Conservation (phyloP, 768 basidiomycete species). For the Mrakia blollopis region DNA sequence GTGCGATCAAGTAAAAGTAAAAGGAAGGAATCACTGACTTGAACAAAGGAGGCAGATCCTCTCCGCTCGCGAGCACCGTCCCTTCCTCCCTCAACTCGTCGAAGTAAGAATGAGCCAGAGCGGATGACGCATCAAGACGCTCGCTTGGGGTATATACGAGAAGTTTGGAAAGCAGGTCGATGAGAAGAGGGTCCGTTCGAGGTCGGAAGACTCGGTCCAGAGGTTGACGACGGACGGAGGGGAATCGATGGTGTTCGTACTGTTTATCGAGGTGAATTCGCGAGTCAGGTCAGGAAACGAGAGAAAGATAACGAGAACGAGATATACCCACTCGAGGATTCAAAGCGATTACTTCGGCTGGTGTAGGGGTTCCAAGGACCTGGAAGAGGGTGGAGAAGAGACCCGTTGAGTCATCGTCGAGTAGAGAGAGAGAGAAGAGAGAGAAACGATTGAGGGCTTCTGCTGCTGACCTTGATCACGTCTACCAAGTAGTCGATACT, state of each 20-base stretch:
- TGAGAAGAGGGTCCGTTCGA: slow-evolving; percentile 90
- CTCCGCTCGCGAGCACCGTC: not conserved
- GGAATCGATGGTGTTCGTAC: slow-evolving; percentile 61
- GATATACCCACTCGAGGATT: slow-evolving; percentile 70
- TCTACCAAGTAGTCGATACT: slow-evolving; percentile 99
- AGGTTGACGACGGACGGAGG: slow-evolving; percentile 97
- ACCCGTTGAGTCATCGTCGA: no score
- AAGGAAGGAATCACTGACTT: not conserved
- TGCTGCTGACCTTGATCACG: slow-evolving; percentile 83
- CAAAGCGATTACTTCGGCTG: slow-evolving; percentile 99
- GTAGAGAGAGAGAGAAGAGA: not conserved
- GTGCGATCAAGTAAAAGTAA: not conserved
- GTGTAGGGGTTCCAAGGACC: slow-evolving; percentile 91
- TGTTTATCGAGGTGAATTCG: not conserved
- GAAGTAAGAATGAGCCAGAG: slow-evolving; percentile 88
- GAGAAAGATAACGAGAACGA: not conserved
- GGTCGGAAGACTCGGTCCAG: slow-evolving; percentile 99
- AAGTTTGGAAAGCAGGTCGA: slow-evolving; percentile 87
- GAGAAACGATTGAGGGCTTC: no score
- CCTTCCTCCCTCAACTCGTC: slow-evolving; percentile 67
- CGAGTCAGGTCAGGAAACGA: not conserved
- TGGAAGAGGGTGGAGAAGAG: slow-evolving; percentile 15
- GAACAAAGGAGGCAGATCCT: not conserved
- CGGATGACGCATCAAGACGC: slow-evolving; percentile 79
- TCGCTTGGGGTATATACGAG: slow-evolving; percentile 94